phyloP scores from a whole-genome alignment of 208 protist species.

The Phytomonas sp. region DNA sequence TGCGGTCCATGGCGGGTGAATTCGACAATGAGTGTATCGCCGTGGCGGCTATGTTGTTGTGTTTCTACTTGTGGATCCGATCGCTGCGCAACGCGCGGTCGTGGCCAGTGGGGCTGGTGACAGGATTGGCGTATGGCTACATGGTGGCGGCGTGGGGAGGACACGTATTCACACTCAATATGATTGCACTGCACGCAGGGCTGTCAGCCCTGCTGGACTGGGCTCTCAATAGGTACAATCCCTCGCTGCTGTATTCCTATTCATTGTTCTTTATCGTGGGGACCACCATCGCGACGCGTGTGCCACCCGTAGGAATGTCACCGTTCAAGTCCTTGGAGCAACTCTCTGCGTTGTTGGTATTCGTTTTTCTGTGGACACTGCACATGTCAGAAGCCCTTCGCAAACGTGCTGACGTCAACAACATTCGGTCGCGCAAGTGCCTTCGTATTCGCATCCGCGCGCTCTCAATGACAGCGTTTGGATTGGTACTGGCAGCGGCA shows the following conservation, averaged over 20 bases:
- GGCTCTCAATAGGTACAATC: slow-evolving; percentile 64
- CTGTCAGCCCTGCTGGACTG: slow-evolving; percentile 77
- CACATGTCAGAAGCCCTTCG: slow-evolving; percentile 25
- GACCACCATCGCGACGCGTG: slow-evolving; percentile 90
- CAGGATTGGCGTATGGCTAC: slow-evolving; percentile 79
- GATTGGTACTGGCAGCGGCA: slow-evolving; percentile 16
- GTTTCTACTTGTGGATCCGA: slow-evolving; percentile 90
- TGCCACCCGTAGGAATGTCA: slow-evolving; percentile 91
- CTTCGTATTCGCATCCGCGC: slow-evolving; percentile 24
- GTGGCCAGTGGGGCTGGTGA: slow-evolving; percentile 41
- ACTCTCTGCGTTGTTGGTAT: slow-evolving; percentile 87
- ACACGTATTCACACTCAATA: slow-evolving; percentile 97
- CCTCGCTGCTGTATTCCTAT: slow-evolving; percentile 91
- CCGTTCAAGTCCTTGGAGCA: slow-evolving; percentile 93
- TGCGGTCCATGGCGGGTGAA: slow-evolving; percentile 96
- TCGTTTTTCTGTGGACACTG: slow-evolving; percentile 38
- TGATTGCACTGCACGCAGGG: slow-evolving; percentile 93
- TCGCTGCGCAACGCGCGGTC: slow-evolving; percentile 35
- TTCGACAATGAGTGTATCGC: slow-evolving; percentile 99
- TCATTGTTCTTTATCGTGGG: slow-evolving; percentile 92
- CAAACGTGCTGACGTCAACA: slow-evolving; percentile 10
- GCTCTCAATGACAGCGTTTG: slow-evolving; percentile 17
- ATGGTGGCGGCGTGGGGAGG: slow-evolving; percentile 96
- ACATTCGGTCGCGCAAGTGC: slow-evolving; percentile 19
- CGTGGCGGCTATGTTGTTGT: slow-evolving; percentile 93